Percentiles rank a stretch among this genome's conserved stretches.
phyloP scores from a whole-genome alignment of 2,329 filamentous ascomycete genomes.

The Neodidymelliopsis sp. region DNA sequence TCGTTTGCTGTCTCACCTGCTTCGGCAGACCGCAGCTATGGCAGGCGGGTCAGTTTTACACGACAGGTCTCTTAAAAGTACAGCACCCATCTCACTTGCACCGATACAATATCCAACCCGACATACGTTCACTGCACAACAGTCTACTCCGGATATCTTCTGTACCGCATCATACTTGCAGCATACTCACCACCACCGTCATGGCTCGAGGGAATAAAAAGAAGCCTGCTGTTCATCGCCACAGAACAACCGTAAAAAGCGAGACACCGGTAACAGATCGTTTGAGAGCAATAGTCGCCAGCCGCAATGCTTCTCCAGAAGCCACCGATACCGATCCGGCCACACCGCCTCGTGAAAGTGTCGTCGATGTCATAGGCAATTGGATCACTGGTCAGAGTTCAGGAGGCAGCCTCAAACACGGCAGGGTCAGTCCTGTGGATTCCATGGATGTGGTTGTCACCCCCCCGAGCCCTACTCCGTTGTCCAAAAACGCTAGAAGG shows the following conservation, averaged over 20 bases:
- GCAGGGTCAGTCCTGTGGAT: not conserved
- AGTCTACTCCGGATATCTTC: slow-evolving; percentile 34
- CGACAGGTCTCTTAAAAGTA: not conserved
- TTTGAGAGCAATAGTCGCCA: not conserved
- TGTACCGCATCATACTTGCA: slow-evolving; percentile 31
- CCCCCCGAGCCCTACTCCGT: not conserved
- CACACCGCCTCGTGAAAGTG: not conserved
- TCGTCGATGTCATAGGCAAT: not conserved
- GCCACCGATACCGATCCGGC: not conserved
- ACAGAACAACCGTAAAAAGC: not conserved
- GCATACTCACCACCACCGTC: slow-evolving; percentile 24
- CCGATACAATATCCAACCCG: slow-evolving; percentile 1
- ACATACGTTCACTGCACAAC: slow-evolving; percentile 26
- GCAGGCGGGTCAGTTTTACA: not conserved
- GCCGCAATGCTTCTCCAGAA: not conserved
- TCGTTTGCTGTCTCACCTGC: not conserved
- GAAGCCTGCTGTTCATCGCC: not conserved
- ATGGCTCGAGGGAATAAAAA: slow-evolving; percentile 30
- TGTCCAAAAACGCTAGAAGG: not conserved
- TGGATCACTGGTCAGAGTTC: not conserved
- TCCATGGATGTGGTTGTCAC: not conserved
- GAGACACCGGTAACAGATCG: slow-evolving; percentile 5
- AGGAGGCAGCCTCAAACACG: not conserved
- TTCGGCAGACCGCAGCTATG: not conserved
- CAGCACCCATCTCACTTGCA: not conserved